These are phyloP conservation scores for Phytophthora ohioensis DNA, from an alignment of 352 stramenopile species.

Conservation along the genomic window DNA sequence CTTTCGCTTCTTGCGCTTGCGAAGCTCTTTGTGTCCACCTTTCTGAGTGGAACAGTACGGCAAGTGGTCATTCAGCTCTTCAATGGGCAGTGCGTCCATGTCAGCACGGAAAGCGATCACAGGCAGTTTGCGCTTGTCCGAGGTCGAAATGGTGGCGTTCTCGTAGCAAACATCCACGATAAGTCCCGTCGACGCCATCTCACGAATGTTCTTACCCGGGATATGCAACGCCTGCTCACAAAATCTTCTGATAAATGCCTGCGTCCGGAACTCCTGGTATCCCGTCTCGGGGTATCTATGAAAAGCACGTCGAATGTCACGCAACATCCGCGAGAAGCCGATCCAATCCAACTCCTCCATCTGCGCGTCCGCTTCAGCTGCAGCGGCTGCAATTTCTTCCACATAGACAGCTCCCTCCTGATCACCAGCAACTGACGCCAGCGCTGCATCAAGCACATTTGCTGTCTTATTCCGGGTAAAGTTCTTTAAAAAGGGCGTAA, in stretches of 20 bases:
- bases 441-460: slow-evolving; percentile 24
- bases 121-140: slow-evolving; percentile 71
- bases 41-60: slow-evolving; percentile 82
- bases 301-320: slow-evolving; percentile 84
- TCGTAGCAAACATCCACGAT: slow-evolving; percentile 91
- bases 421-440: slow-evolving; percentile 18
- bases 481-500: slow-evolving; percentile 70
- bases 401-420: background rate
- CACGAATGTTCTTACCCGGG: slow-evolving; percentile 70
- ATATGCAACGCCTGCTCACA: slow-evolving; percentile 87
- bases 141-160: slow-evolving; percentile 56
- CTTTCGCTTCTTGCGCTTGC: slow-evolving; percentile 80
- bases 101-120: slow-evolving; percentile 95
- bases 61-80: slow-evolving; percentile 83
- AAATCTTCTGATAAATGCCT: slow-evolving; percentile 84
- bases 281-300: slow-evolving; percentile 93
- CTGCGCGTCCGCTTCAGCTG: slow-evolving; percentile 5
- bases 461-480: slow-evolving; percentile 53
- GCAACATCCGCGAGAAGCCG: slow-evolving; percentile 74
- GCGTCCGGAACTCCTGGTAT: slow-evolving; percentile 91
- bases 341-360: slow-evolving; percentile 62
- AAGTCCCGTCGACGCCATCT: slow-evolving; percentile 89
- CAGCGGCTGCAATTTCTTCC: background rate
- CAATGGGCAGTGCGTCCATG: slow-evolving; percentile 96
- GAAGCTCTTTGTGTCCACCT: slow-evolving; percentile 58